Conservation (phyloP, 225 moss, liverwort and hornwort genomes). For the Sphagnum contortum region DNA sequence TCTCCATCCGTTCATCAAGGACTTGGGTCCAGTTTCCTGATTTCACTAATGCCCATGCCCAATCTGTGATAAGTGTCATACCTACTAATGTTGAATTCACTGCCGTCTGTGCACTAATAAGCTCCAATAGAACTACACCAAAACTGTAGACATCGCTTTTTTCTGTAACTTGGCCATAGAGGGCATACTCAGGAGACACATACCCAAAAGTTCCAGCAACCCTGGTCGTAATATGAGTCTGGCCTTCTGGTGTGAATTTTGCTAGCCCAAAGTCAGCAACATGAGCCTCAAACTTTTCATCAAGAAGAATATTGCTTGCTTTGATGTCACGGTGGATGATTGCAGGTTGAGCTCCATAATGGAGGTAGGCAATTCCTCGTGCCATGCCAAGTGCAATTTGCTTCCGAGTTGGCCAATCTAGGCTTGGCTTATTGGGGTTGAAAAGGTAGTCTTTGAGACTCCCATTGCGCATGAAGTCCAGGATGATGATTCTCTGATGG, state of each 20-base stretch:
- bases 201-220: slow-evolving; percentile 33
- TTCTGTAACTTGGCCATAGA: slow-evolving; percentile 31
- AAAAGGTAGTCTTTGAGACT: slow-evolving; percentile 25
- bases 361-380: slow-evolving; percentile 23
- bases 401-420: slow-evolving; percentile 33
- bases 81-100: slow-evolving; percentile 2
- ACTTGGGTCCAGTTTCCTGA: slow-evolving; percentile 28
- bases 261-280: slow-evolving; percentile 36
- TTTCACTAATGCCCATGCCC: slow-evolving; percentile 60
- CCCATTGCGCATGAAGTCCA: slow-evolving; percentile 23
- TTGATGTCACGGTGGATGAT: slow-evolving; percentile 33
- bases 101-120: slow-evolving; percentile 23
- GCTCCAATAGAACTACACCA: slow-evolving; percentile 33
- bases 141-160: slow-evolving; percentile 38
- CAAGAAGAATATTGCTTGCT: slow-evolving; percentile 27
- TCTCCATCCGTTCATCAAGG: slow-evolving; percentile 29
- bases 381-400: slow-evolving; percentile 31
- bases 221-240: slow-evolving; percentile 23
- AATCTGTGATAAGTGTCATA: slow-evolving; percentile 46
- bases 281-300: slow-evolving; percentile 24
- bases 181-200: slow-evolving; percentile 32
- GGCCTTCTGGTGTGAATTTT: slow-evolving; percentile 28
- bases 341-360: slow-evolving; percentile 20
- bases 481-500: slow-evolving; percentile 31
- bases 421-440: slow-evolving; percentile 14